Base-by-base conservation (phyloP, 805 yeast species). In the Ogataea angusta region DNA sequence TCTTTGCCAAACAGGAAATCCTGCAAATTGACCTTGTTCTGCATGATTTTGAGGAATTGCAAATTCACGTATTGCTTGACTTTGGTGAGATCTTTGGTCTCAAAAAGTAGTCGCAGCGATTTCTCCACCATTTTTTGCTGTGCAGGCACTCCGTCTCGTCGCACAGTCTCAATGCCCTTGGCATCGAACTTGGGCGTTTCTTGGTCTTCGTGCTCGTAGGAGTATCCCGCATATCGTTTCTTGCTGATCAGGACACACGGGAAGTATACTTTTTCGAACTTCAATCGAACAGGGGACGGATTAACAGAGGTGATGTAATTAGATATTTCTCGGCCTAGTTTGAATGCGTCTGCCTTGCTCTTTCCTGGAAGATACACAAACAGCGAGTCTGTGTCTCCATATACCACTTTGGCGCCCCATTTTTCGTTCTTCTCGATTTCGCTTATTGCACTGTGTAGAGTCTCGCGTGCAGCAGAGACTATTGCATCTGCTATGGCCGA, bases 341-440 rank as follows among this genome's bases (percentile, higher is more conserved):
- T 60, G 56, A 91, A 89, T 0, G 98, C 97, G 21, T 89, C 91
- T 2, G 66, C 74, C 47, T 72, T 77, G 0, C 86, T 69, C 53
- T 78, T 79, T 0, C 96, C 96, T 0, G 97, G 97, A 4, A 93
- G 69, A 56, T 86, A 84, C 2, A 93, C 90, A 70, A 93, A 93
- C 40, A 93, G 62, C 29, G 96, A 86, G 62, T 93, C 99, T 0
- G 99, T 93, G 59, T 93, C 99, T 4, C 99, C 98, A 59, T 93
- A 93, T 0, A 91, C 96, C 0, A 93, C 96, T 53, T 85, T 80
- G 0, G 96, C 97, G 2, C 89, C 89, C 86, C 89, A 86, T 17
- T 68, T 56, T 2, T 66, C 58, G 12, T 73, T 66, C 0, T 46
- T 45, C 45, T 89, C 95, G 37, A 93, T 90, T 35, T 73, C 54